A percentile compares a stretch with the other conserved stretches of the same genome.
These are phyloP conservation scores for Malus sieversii DNA, from an alignment of 306 rosid species.

Conservation along the genomic window DNA sequence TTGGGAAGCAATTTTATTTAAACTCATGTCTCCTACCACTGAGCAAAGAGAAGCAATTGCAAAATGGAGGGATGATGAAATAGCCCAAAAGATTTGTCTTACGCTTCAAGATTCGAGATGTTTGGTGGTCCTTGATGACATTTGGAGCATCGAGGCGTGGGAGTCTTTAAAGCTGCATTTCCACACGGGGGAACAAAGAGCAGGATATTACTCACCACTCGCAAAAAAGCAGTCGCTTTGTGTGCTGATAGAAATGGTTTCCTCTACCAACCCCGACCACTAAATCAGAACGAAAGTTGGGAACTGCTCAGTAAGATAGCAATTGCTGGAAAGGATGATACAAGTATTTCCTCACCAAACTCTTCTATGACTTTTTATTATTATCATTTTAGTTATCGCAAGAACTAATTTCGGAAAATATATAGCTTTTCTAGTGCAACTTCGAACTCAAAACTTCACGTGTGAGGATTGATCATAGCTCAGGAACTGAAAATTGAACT, in stretches of 20 bases:
- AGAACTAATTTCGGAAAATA: too few species aligned
- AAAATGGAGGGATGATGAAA: not conserved
- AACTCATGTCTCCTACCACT: too few species aligned
- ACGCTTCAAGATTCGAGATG: not conserved
- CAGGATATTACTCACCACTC: slow-evolving; percentile 11
- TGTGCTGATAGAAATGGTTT: not conserved
- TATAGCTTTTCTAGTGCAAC: fast-evolving
- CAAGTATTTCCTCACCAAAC: too few species aligned
- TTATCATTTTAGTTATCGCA: too few species aligned
- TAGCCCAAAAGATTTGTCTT: not conserved
- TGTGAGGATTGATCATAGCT: too few species aligned
- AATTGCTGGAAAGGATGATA: too few species aligned
- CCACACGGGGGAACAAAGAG: not conserved
- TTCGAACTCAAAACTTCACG: too few species aligned
- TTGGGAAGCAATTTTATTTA: too few species aligned
- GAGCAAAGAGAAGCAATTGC: not conserved
- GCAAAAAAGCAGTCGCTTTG: not conserved
- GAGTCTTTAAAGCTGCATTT: not conserved
- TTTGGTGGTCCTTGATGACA: slow-evolving; percentile 17
- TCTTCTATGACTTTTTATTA: too few species aligned
- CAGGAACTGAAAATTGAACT: too few species aligned
- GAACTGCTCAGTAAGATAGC: too few species aligned
- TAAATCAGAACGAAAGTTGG: not conserved
- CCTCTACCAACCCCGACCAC: not conserved
- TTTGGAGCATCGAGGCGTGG: slow-evolving; percentile 7